Evolutionary conservation across 129 eudicot species (phyloP).

Genomic region (Pseudognaphalium luteoalbum): DNA sequence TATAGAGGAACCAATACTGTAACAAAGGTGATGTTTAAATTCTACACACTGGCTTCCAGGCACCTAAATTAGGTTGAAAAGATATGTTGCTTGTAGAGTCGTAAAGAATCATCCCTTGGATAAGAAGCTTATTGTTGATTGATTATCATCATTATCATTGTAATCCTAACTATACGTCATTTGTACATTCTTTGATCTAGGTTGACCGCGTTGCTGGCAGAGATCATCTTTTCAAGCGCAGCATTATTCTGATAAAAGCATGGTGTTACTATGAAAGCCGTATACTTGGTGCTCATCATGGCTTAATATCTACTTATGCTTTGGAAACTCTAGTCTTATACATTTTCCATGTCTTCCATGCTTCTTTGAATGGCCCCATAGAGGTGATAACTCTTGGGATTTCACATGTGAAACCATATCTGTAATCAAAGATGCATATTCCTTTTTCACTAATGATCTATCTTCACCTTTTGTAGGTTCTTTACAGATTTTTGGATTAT

Average conservation of each 20-base stretch:
- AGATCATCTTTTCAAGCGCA: constrained; percentile 61
- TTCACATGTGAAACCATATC: neutral
- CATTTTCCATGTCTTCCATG: constrained; percentile 50
- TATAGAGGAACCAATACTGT: neutral
- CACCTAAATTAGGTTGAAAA: neutral
- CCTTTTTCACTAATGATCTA: neutral
- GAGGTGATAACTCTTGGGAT: constrained; percentile 32
- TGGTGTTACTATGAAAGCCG: constrained; percentile 61
- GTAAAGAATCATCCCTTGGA: neutral
- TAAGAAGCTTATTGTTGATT: neutral
- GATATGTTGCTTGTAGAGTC: neutral
- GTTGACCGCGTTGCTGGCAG: constrained; percentile 53
- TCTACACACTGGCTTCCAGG: neutral
- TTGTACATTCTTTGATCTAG: constrained; percentile 32
- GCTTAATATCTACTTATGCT: constrained; percentile 44
- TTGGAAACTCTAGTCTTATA: constrained; percentile 50
- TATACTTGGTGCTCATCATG: constrained; percentile 44
- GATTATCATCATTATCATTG: neutral
- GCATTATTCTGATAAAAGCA: constrained; percentile 58
- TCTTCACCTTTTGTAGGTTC: constrained; percentile 49
- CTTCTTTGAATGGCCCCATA: constrained; percentile 45
- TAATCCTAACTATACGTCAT: neutral
- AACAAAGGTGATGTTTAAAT: neutral
- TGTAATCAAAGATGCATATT: constrained; percentile 4
- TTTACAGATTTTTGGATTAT: constrained; percentile 79